Percentiles rank a stretch among this genome's conserved stretches.
phyloP scores from a whole-genome alignment of 306 rosid species.

The Castanea sativa region DNA sequence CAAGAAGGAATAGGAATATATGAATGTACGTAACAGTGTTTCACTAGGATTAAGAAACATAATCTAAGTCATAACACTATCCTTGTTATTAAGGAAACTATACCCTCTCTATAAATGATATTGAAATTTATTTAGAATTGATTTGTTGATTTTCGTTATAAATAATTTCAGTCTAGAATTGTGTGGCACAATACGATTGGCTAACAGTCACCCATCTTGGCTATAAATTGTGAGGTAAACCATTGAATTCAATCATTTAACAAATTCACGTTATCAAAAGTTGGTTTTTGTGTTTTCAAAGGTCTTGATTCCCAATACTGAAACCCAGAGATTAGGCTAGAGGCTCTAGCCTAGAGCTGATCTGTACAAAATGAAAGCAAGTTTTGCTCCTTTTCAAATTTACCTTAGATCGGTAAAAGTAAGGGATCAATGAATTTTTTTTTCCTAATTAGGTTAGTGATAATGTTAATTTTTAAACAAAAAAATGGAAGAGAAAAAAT shows the following conservation, averaged over 20 bases:
- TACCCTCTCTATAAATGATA: no score
- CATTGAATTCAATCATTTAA: conserved; percentile 12
- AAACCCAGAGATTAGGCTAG: conserved; percentile 62
- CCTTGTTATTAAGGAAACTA: no score
- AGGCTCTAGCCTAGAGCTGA: no score
- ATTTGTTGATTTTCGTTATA: not conserved
- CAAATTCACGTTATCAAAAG: not conserved
- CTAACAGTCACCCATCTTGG: conserved; percentile 28
- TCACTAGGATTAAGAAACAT: no score
- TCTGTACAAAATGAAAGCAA: no score
- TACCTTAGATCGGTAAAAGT: no score
- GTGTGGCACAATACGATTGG: conserved; percentile 91
- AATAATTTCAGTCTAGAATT: conserved; percentile 65
- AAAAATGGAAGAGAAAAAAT: conserved; percentile 32
- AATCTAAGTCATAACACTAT: no score
- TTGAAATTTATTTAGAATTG: not conserved
- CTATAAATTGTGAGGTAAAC: no score
- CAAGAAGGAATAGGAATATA: no score
- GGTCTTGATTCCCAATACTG: conserved; percentile 69
- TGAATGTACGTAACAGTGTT: no score
- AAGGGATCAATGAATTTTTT: no score
- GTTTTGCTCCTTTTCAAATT: no score
- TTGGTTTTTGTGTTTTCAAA: conserved; percentile 5
- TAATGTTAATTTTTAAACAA: conserved; percentile 40
- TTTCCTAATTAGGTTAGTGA: not conserved